phyloP scores from a whole-genome alignment of 805 yeast species.

The Wickerhamomyces pijperi region DNA sequence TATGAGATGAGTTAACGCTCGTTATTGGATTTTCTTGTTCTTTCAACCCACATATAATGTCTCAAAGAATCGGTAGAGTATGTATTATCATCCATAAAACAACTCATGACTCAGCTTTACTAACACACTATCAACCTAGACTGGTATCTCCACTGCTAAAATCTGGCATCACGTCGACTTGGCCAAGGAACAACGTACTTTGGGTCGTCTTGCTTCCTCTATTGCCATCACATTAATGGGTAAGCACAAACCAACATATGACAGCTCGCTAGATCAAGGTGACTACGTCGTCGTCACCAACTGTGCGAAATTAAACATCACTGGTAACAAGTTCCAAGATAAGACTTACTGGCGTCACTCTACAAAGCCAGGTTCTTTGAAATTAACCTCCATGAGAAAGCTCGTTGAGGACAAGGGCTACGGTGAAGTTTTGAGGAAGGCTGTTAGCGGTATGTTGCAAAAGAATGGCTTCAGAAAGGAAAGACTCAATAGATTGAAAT shows the following conservation, averaged over 20 bases:
- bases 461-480: constrained; percentile 72
- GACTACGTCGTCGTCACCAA: constrained; percentile 96
- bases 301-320: constrained; percentile 67
- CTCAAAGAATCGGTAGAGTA: constrained; percentile 20
- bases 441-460: constrained; percentile 95
- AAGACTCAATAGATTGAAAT: constrained; percentile 75
- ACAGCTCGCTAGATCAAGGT: constrained; percentile 75
- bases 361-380: constrained; percentile 80
- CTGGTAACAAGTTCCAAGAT: constrained; percentile 75
- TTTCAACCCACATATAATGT: constrained; percentile 7
- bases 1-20: too few relatives aligned
- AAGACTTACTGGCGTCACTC: constrained; percentile 87
- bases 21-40: too few relatives aligned
- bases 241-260: constrained; percentile 90
- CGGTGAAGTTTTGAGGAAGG: constrained; percentile 74
- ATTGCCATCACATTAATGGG: constrained; percentile 88
- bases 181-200: constrained; percentile 69
- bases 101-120: background rate
- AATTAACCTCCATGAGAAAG: constrained; percentile 70
- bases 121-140: constrained; percentile 18
- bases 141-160: constrained; percentile 70
- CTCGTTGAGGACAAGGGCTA: constrained; percentile 72
- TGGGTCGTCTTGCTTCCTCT: constrained; percentile 86
- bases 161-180: constrained; percentile 95
- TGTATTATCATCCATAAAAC: background rate